Base-by-base conservation (phyloP, 495 filamentous ascomycete genomes). In the Penicillium samsonianum region DNA sequence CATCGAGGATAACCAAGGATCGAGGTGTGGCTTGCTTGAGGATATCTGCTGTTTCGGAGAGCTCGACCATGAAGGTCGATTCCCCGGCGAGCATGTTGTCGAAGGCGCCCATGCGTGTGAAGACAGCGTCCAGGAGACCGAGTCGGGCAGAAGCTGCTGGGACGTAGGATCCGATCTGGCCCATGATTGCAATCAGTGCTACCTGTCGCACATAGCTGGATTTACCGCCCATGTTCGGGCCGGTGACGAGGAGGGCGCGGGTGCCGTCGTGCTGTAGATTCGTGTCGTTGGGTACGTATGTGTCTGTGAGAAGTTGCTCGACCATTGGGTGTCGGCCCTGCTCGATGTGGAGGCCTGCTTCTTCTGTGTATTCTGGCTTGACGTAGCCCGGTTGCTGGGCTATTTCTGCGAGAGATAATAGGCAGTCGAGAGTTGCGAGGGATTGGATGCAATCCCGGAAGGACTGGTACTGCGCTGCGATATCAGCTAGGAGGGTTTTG, bases 221-320 rank as follows among this genome's bases (percentile, higher is more conserved):
- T 68, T 99, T 99, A 25, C 94, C 94, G 64, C 95, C 95, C 93
- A 98, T 98, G 79, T 98, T 98, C 14, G 95, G 94, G 5, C 95
- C 95, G 5, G 95, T 98, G 54, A 98, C 86, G 38, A 98, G 85
- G 48, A 96, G 84, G 0, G 90, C 91, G 19, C 87, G 81, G 1
- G 92, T 85, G 8, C 74, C 74, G 17, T 84, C 71, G 14, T 82
- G 75, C 25, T 76, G 67, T 41, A 99, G 84, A 9, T 83, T 68
- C 26, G 90, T 91, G 67, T 88, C 85, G 74, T 98, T 98, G 35
- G 94, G 94, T 52, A 99, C 93, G 77, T 98, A 99, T 40, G 85
- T 79, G 53, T 89, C 86, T 8, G 92, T 81, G 6, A 98, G 81
- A 10, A 96, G 84, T 61, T 93, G 90, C 69, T 99, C 94, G 38